Evolutionary conservation across 371 early-diverging fungal genomes (phyloP), one percentile per base, ranked within the genome.

Genomic region (Mortierella polycephala): DNA sequence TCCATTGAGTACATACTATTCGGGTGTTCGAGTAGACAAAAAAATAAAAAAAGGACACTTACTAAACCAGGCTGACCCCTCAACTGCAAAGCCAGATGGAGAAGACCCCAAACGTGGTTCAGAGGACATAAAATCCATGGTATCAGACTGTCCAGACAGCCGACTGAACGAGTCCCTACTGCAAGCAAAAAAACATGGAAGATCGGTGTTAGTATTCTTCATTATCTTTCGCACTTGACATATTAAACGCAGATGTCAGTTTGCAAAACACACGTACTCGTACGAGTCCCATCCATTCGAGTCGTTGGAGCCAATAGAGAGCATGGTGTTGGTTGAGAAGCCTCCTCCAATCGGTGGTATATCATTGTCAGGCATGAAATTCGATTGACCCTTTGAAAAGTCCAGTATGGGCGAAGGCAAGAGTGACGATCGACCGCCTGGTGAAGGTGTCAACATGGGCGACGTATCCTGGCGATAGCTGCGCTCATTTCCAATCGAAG

Each of bases 61-160:
- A 76, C 71, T 64, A 21, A 71, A 67, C 77, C 77, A 76, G 10
- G 64, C 56, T 12, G 71, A 62, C 5, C 71, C 71, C 64, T 76
- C 77, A 0, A 66, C 57, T 3, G 61, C 62, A 52, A 50, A 62
- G 21, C 75, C 62, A 13, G 60, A n/a, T 8, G 41, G 23, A 1
- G 70, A 50, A 6, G 74, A 62, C 7, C 49, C 65, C n/a, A 64
- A 39, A 12, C 69, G 40, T 21, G 21, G 39, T 14, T 74, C 75
- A 6, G 42, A 30, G 4, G 30, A 37, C 10, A 42, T 47, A 8
- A 50, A 64, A 18, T 75, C 75, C n/a, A 53, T 60, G 55, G 56
- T 62, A 21, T 75, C 75, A 0, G 75, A 65, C 10, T 62, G 57
- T 4, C 57, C 69, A 0, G 75, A 74, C 20, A 46, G 21, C 9